phyloP scores from a whole-genome alignment of 192 early-diverging fungal species.

The Backusella mclennaniae region DNA sequence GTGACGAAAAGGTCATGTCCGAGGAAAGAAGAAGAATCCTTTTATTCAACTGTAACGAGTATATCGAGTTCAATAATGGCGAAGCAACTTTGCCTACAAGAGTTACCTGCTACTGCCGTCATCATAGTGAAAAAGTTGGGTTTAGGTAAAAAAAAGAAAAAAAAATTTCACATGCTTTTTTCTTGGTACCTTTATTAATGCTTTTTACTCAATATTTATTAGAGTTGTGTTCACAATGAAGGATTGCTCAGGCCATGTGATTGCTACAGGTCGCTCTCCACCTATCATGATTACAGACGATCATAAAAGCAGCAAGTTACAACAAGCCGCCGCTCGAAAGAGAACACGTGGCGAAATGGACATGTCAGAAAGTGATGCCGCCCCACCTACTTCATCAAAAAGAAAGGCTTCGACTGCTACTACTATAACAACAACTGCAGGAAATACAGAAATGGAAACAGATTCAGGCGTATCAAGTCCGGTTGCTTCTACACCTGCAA shows the following conservation, averaged over 20 bases:
- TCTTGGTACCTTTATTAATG: background rate
- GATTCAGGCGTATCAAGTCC: slow-evolving; percentile 41
- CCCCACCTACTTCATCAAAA: background rate
- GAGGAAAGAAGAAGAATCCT: slow-evolving; percentile 65
- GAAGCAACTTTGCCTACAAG: slow-evolving; percentile 77
- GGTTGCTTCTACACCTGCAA: slow-evolving; percentile 37
- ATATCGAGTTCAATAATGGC: slow-evolving; percentile 75
- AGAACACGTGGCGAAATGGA: slow-evolving; percentile 52
- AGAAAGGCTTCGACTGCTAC: background rate
- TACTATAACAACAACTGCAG: background rate
- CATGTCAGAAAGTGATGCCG: slow-evolving; percentile 2
- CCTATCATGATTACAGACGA: slow-evolving; percentile 90
- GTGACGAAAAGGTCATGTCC: slow-evolving; percentile 54
- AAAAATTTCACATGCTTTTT: background rate
- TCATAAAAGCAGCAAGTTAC: slow-evolving; percentile 79
- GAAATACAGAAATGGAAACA: slow-evolving; percentile 18
- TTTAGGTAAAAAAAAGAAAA: slow-evolving; percentile 53
- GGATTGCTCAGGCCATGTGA: slow-evolving; percentile 53
- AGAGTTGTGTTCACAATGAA: slow-evolving; percentile 69
- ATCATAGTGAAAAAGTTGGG: slow-evolving; percentile 81
- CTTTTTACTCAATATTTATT: background rate
- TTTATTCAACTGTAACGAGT: slow-evolving; percentile 73
- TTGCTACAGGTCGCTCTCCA: slow-evolving; percentile 74
- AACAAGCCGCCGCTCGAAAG: slow-evolving; percentile 39
- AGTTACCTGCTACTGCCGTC: slow-evolving; percentile 87